Evolutionary conservation across 495 filamentous ascomycete genomes (phyloP).

Genomic region (Penicillium paxilli): DNA sequence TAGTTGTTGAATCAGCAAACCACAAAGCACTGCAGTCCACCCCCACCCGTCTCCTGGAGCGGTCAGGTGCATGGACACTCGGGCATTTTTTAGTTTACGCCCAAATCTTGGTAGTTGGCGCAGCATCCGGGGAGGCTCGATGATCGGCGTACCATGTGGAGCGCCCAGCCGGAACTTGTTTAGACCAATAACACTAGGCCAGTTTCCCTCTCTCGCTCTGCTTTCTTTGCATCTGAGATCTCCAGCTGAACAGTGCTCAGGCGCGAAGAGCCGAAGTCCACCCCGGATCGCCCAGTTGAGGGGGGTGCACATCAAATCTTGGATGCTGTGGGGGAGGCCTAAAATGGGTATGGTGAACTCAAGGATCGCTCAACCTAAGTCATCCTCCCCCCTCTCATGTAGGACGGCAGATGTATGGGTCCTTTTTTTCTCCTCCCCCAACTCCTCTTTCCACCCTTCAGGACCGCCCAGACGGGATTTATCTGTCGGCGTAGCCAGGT

Average conservation of each 20-base stretch:
- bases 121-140: conserved; percentile 16
- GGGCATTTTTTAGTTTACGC: conserved; percentile 4
- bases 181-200: conserved; percentile 6
- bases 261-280: conserved; percentile 3
- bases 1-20: conserved; percentile 8
- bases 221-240: conserved; percentile 1
- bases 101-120: neutral
- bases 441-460: neutral
- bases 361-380: conserved; percentile 1
- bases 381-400: neutral
- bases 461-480: neutral
- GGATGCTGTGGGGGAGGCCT: neutral
- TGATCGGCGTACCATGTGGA: conserved; percentile 19
- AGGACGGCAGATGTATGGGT: neutral
- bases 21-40: neutral
- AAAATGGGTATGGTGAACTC: neutral
- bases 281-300: neutral
- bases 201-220: too few species aligned
- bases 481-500: neutral
- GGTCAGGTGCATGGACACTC: conserved; percentile 7
- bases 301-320: neutral
- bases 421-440: neutral
- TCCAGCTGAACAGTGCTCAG: conserved; percentile 12
- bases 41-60: neutral
- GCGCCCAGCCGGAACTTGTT: conserved; percentile 1